Evolutionary conservation across 441 rosid species (phyloP), one percentile per base, ranked within the genome.

Genomic region (Populus hybrid): DNA sequence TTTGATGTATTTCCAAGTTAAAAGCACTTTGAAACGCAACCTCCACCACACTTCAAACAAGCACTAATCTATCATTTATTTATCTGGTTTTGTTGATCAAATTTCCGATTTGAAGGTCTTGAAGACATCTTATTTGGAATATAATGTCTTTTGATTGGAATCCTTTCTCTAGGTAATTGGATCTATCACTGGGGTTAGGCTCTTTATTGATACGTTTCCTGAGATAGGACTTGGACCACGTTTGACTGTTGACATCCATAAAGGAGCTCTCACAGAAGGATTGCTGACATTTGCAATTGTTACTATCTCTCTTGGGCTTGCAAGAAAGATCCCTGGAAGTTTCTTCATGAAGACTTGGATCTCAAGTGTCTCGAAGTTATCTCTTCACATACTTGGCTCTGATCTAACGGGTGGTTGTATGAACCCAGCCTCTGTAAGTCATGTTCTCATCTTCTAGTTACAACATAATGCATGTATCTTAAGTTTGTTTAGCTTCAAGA

Each of bases 321-420:
- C 92, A 50, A 87, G 87, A 78, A 92, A 92, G 28, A 89, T 89
- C 74, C 94, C 98, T 0, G 98, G 95, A 38, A 89, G 92, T 84
- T 93, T 92, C 86, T 89, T 79, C 75, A 88, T 77, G 88, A 95
- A 93, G 85, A 95, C 95, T 50, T 93, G 98, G 99, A 95, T 95
- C 77, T 75, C 91, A 69, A 95, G 99, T 74, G 76, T 95, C 76
- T 90, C 89, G 42, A 95, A 95, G 90, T 72, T 93, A 74, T 76
- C 97, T 75, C 98, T 95, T 79, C 97, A 95, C 72, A 83, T 95
- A 78, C 98, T 93, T 9, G 97, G 95, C 70, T 90, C 96, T 80
- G 98, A 93, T 85, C 81, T 95, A 0, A 93, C 99, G 0, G 99
- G 99, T 11, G 98, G 97, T 38, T 86, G 86, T 76, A 92, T 93